Evolutionary conservation across 176 grass and related monocot genomes (phyloP).

Genomic region (Raddia guianensis): DNA sequence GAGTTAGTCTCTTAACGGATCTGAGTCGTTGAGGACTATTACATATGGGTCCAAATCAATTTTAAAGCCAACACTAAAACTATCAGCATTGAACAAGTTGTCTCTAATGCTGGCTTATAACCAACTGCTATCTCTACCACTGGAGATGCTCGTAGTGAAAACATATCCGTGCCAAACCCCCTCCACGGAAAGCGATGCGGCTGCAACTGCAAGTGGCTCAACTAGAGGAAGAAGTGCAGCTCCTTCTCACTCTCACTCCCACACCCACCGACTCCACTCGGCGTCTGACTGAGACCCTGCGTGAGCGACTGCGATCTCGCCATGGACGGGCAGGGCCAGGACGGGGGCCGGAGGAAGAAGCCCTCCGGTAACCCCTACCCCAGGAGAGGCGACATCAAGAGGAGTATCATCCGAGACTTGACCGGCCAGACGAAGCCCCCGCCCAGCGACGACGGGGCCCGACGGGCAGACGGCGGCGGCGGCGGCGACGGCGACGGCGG

Average conservation of each 20-base stretch:
- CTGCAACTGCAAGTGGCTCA: no score
- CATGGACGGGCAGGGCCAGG: constrained; percentile 48
- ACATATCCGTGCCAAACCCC: no score
- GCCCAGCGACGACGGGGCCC: background rate
- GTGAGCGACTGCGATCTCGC: background rate
- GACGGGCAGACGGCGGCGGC: background rate
- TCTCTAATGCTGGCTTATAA: no score
- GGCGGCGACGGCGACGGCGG: background rate
- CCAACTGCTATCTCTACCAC: no score
- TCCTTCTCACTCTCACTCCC: background rate
- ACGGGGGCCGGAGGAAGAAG: constrained; percentile 1
- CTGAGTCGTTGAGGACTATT: no score
- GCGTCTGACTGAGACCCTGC: no score
- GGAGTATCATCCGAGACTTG: constrained; percentile 9
- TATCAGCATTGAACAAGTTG: no score
- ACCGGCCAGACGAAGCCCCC: constrained; percentile 16
- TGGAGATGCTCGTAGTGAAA: no score
- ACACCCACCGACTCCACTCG: background rate
- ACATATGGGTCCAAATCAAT: no score
- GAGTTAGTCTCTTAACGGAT: no score
- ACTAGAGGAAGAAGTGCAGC: background rate
- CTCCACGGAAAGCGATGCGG: no score
- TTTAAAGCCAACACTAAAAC: no score
- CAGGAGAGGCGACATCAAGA: constrained; percentile 42
- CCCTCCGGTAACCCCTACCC: constrained; percentile 30